Conservation (phyloP, 352 stramenopile genomes). For the Aphanomyces astaci region DNA sequence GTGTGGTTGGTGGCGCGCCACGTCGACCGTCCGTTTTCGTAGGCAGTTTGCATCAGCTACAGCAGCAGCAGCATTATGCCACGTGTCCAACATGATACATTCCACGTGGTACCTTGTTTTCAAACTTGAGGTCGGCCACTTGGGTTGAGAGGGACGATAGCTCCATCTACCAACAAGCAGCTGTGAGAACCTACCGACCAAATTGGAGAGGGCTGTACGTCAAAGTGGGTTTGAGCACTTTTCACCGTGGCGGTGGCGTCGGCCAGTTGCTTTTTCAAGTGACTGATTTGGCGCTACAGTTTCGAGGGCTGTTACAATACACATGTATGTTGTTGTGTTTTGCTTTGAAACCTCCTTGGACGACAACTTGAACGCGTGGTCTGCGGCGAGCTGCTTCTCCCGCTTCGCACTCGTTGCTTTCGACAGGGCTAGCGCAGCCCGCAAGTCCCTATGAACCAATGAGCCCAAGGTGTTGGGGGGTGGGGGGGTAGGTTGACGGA, state of each 20-base stretch:
- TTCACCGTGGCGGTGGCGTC: background rate
- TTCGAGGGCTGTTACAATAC: conserved; percentile 8
- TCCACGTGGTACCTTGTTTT: conserved; percentile 16
- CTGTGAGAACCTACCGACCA: no score
- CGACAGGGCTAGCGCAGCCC: background rate
- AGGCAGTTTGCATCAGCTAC: conserved; percentile 24
- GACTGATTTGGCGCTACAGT: conserved; percentile 15
- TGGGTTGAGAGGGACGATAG: background rate
- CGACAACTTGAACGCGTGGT: conserved; percentile 4
- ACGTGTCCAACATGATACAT: no score
- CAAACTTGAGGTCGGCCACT: conserved; percentile 7
- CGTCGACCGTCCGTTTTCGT: background rate
- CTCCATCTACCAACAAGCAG: background rate
- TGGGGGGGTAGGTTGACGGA: no score
- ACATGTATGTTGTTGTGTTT: no score
- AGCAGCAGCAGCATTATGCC: no score
- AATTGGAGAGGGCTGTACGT: no score
- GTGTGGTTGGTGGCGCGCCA: no score
- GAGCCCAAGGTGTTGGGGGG: background rate
- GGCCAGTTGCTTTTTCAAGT: conserved; percentile 22
- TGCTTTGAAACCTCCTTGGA: background rate
- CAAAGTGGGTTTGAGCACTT: background rate
- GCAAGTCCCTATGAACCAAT: background rate
- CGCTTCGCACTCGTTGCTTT: background rate
- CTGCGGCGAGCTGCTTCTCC: conserved; percentile 4